These are phyloP conservation scores for Cercophora sp. DNA, from an alignment of 495 filamentous ascomycete species.

Conservation along the genomic window DNA sequence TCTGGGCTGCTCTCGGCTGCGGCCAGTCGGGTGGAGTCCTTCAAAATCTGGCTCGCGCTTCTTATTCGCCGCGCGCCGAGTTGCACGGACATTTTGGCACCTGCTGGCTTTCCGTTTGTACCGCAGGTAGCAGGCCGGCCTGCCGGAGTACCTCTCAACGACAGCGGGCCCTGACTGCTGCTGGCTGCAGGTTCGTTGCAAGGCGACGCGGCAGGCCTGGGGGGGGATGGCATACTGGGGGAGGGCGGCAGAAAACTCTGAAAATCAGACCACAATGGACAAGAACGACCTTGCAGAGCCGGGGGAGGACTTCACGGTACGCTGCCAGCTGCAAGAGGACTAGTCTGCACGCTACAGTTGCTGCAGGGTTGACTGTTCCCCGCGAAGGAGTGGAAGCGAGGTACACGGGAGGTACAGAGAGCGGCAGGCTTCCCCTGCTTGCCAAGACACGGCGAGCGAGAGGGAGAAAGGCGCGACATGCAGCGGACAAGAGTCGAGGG, in stretches of 20 bases:
- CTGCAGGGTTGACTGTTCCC: slow-evolving; percentile 24
- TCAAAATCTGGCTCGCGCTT: slow-evolving; percentile 22
- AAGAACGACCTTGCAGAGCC: slow-evolving; percentile 10
- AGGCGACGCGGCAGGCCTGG: neutral
- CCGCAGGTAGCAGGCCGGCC: slow-evolving; percentile 22
- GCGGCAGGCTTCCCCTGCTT: slow-evolving; percentile 10
- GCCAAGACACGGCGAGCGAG: slow-evolving; percentile 16
- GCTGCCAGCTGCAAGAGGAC: neutral
- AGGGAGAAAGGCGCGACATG: neutral
- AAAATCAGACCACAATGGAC: slow-evolving; percentile 5
- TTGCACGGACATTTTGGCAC: slow-evolving; percentile 26
- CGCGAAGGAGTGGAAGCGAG: slow-evolving; percentile 27
- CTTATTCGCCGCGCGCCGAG: slow-evolving; percentile 19
- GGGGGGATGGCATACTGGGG: neutral
- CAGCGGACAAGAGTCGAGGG: neutral
- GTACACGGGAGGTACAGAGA: slow-evolving; percentile 4
- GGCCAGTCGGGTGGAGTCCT: slow-evolving; percentile 26
- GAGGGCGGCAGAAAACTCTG: neutral
- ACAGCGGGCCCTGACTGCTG: slow-evolving; percentile 2
- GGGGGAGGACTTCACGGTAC: slow-evolving; percentile 12
- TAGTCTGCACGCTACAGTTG: neutral
- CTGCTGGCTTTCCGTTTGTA: slow-evolving; percentile 17
- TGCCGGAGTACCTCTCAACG: slow-evolving; percentile 5
- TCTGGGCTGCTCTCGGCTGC: slow-evolving; percentile 2
- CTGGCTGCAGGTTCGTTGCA: neutral